A percentile compares a stretch with the other conserved stretches of the same genome.
Conservation (phyloP, 768 basidiomycete genomes). For the Boletus vermiculosoides region DNA sequence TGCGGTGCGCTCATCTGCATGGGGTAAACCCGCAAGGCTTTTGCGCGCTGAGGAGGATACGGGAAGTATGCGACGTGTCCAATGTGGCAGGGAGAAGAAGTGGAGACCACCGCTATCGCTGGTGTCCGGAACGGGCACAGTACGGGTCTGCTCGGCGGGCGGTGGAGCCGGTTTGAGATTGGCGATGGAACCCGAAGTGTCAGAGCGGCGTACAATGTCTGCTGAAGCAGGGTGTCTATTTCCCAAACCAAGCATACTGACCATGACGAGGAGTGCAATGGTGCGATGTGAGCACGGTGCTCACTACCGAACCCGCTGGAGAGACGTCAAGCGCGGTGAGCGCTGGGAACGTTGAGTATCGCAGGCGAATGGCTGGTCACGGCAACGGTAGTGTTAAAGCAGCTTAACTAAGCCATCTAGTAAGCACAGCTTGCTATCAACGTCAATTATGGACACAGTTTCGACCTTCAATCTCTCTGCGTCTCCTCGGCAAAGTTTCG, state of each 20-base stretch:
- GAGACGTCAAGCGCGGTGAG: constrained; percentile 4
- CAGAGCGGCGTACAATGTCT: constrained; percentile 22
- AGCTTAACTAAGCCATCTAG: background rate
- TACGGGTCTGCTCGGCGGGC: constrained; percentile 48
- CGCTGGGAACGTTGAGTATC: background rate
- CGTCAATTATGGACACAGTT: background rate
- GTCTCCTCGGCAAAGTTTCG: constrained; percentile 57
- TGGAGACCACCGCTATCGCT: constrained; percentile 32
- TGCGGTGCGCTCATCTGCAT: constrained; percentile 26
- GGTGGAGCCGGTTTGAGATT: constrained; percentile 33
- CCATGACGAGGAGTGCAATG: constrained; percentile 29
- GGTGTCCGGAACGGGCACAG: constrained; percentile 43
- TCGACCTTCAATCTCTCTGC: constrained; percentile 50
- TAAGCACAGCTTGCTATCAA: too few relatives aligned
- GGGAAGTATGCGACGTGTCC: constrained; percentile 52
- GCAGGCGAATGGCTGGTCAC: too few relatives aligned
- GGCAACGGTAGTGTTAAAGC: background rate
- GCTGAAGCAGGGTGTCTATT: constrained; percentile 34
- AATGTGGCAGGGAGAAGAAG: constrained; percentile 66
- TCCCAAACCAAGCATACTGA: constrained; percentile 38
- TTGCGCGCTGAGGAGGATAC: constrained; percentile 32
- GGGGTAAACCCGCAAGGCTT: constrained; percentile 23
- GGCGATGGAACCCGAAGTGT: constrained; percentile 30
- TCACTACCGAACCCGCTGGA: background rate
- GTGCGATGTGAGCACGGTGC: background rate